phyloP scores from a whole-genome alignment of 2,329 filamentous ascomycete species.

The Grosmannia serpens region DNA sequence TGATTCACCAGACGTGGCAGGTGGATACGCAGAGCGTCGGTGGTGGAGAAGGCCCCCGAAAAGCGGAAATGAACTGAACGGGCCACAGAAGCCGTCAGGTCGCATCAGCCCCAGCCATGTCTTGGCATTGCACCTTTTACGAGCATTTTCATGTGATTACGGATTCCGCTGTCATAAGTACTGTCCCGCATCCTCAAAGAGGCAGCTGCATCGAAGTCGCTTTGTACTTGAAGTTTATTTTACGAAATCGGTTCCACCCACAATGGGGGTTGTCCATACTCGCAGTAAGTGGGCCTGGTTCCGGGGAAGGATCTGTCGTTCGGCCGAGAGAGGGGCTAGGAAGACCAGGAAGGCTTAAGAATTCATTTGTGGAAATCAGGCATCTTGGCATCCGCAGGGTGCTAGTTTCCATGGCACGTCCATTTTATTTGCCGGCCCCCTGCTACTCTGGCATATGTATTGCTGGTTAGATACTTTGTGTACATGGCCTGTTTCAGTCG shows the following conservation, averaged over 20 bases:
- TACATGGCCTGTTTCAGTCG: too few species aligned
- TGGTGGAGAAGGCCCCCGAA: background rate
- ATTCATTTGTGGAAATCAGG: too few species aligned
- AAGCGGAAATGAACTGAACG: background rate
- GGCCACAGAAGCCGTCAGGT: background rate
- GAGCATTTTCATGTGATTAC: background rate
- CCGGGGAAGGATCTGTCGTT: background rate
- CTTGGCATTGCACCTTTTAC: background rate
- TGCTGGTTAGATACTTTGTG: too few species aligned
- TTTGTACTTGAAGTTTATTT: background rate
- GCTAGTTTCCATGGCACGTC: too few species aligned
- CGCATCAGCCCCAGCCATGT: background rate
- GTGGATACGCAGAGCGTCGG: background rate
- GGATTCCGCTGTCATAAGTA: background rate
- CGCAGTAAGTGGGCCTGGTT: background rate
- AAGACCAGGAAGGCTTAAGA: background rate
- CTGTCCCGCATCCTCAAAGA: background rate
- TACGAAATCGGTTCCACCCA: background rate
- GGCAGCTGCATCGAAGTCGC: background rate
- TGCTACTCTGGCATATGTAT: background rate
- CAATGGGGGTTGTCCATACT: background rate
- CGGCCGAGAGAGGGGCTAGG: background rate
- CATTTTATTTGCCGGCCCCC: background rate
- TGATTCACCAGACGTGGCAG: slow-evolving; percentile 2
- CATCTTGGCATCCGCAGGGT: too few species aligned